Percentiles rank a stretch among this genome's conserved stretches.
These are phyloP conservation scores for Penicillium sp. DNA, from an alignment of 2,329 filamentous ascomycete species.

Conservation along the genomic window DNA sequence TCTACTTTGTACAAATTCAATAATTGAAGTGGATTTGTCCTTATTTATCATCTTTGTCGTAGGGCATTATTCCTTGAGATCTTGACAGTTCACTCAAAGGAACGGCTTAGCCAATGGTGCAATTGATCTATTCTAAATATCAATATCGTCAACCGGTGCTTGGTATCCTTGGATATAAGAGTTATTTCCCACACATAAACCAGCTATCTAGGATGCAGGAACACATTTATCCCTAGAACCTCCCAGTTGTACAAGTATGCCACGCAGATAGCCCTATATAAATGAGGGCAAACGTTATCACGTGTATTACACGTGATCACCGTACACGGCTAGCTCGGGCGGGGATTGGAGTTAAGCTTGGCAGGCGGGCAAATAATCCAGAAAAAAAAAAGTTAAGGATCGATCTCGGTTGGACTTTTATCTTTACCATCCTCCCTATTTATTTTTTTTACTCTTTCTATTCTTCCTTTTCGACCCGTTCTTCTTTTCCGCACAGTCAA, in stretches of 20 bases:
- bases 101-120: neutral
- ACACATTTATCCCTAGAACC: neutral
- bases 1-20: neutral
- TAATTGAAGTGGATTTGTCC: neutral
- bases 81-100: neutral
- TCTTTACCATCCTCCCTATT: slow-evolving; percentile 5
- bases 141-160: neutral
- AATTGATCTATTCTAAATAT: neutral
- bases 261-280: slow-evolving; percentile 25
- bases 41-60: too few relatives aligned
- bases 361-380: slow-evolving; percentile 23
- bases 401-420: slow-evolving; percentile 18
- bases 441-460: slow-evolving; percentile 6
- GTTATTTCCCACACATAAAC: neutral
- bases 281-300: slow-evolving; percentile 15
- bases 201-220: neutral
- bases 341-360: slow-evolving; percentile 29
- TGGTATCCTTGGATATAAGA: neutral
- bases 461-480: slow-evolving; percentile 8
- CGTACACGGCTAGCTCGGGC: slow-evolving; percentile 20
- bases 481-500: slow-evolving; percentile 12
- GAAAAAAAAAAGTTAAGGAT: slow-evolving; percentile 32
- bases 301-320: slow-evolving; percentile 24
- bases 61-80: neutral
- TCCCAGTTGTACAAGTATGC: neutral